Base-by-base conservation (phyloP, 2,329 filamentous ascomycete genomes). In the Orbilia ellipsospora region DNA sequence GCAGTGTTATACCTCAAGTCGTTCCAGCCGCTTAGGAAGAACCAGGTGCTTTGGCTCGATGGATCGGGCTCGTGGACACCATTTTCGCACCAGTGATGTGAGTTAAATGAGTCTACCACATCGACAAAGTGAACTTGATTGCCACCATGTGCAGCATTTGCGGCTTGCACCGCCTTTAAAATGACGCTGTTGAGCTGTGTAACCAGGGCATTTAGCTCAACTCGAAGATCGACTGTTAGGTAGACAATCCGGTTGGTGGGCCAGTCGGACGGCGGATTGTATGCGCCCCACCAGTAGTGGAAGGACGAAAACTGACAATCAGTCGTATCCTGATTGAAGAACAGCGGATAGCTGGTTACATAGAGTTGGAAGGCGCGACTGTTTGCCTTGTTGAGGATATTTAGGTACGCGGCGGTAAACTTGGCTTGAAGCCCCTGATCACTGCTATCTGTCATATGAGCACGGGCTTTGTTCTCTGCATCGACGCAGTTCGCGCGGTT, bases 31-130 rank as follows among this genome's bases (percentile, higher is more conserved):
- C 42, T 45, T 45, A 45, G 42, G 42, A 45, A 45, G 42, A 45
- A 45, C 42, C 42, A 45, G 42, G 42, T 45, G 42, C 42, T 45
- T 45, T 45, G 42, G 42, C 42, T 45, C 42, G 42, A 45, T 45
- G 42, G 42, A 45, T 45, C 42, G 42, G 42, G 42, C 42, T 45
- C 42, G 42, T 45, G 42, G 42, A 45, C 42, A 45, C 42, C 42
- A 45, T 45, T 16, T 45, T 45, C 42, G 42, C 42, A 45, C 42
- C 42, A 45, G 42, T 45, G 42, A 45, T 45, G 42, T 45, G 42
- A 45, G 42, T 45, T 45, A 45, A 45, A 45, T 45, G 42, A 45
- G 42, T 45, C 42, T 45, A 45, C 42, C 42, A 45, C 42, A 45
- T 45, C 42, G 42, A 45, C 42, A 45, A 45, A 45, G 10, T 45